These are phyloP conservation scores for Pseudohyphozyma bogoriensis DNA, from an alignment of 768 basidiomycete species.

Conservation along the genomic window DNA sequence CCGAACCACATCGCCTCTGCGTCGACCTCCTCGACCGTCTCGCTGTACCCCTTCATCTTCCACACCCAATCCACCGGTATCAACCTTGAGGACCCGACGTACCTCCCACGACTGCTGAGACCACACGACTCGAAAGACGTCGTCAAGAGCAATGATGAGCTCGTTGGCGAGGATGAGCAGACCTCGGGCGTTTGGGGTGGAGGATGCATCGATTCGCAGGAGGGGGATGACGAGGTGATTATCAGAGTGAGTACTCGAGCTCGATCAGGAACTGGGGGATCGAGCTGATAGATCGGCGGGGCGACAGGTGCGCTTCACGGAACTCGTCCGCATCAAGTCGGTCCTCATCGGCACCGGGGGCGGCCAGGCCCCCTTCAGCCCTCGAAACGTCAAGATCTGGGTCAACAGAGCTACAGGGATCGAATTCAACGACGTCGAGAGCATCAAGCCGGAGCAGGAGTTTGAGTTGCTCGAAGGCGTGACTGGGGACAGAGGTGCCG, in stretches of 20 bases:
- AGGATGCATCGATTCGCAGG: constrained; percentile 21
- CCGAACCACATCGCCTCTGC: neutral
- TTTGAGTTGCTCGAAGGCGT: constrained; percentile 28
- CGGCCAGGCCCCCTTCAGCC: constrained; percentile 14
- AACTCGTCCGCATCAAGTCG: constrained; percentile 31
- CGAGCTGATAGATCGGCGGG: neutral
- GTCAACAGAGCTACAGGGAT: constrained; percentile 24
- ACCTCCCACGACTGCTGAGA: constrained; percentile 20
- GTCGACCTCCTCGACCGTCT: constrained; percentile 5
- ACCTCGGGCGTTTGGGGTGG: constrained; percentile 13
- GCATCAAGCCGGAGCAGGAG: constrained; percentile 23
- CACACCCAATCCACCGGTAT: constrained; percentile 4
- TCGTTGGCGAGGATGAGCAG: constrained; percentile 9
- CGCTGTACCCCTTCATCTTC: constrained; percentile 23
- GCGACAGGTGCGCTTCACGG: constrained; percentile 11
- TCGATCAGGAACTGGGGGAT: too few species aligned
- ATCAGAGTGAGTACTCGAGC: constrained; percentile 13
- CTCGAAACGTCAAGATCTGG: constrained; percentile 24
- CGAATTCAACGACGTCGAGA: constrained; percentile 20
- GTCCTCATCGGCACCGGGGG: constrained; percentile 29
- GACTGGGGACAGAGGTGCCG: constrained; percentile 14
- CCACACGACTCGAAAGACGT: constrained; percentile 28
- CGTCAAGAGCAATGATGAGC: constrained; percentile 27
- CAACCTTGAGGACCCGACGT: constrained; percentile 13
- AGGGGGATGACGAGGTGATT: constrained; percentile 30